These are phyloP conservation scores for Thozetella sp. DNA, from an alignment of 495 filamentous ascomycete genomes.

Conservation along the genomic window DNA sequence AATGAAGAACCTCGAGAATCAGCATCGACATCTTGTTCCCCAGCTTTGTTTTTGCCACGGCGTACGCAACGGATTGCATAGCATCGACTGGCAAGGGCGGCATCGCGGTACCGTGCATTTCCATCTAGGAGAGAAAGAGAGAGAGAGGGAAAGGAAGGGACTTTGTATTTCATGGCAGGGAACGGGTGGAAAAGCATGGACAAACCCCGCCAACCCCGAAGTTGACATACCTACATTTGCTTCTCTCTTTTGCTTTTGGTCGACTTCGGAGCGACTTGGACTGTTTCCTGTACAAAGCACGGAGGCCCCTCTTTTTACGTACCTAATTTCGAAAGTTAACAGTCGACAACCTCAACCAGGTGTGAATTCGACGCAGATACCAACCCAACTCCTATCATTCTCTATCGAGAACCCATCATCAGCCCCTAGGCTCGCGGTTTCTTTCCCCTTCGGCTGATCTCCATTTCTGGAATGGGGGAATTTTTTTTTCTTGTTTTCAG, in stretches of 20 bases:
- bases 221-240: background rate
- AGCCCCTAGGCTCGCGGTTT: background rate
- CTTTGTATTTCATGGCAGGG: background rate
- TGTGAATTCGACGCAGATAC: background rate
- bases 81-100: background rate
- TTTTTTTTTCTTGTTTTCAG: background rate
- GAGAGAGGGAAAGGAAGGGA: background rate
- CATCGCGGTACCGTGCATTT: constrained; percentile 1
- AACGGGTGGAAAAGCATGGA: too few relatives aligned
- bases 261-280: background rate
- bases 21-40: background rate
- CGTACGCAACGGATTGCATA: background rate
- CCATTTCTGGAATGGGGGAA: too few relatives aligned
- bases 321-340: background rate
- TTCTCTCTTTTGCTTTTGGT: constrained; percentile 2
- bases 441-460: background rate
- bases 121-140: background rate
- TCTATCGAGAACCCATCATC: background rate
- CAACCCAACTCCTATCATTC: too few relatives aligned
- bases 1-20: background rate
- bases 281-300: background rate
- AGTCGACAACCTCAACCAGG: background rate
- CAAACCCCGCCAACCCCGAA: background rate
- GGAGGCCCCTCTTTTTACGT: background rate
- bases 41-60: background rate